Evolutionary conservation across 371 early-diverging fungal genomes (phyloP), one percentile per base, ranked within the genome.

Genomic region (Lichtheimia corymbifera): DNA sequence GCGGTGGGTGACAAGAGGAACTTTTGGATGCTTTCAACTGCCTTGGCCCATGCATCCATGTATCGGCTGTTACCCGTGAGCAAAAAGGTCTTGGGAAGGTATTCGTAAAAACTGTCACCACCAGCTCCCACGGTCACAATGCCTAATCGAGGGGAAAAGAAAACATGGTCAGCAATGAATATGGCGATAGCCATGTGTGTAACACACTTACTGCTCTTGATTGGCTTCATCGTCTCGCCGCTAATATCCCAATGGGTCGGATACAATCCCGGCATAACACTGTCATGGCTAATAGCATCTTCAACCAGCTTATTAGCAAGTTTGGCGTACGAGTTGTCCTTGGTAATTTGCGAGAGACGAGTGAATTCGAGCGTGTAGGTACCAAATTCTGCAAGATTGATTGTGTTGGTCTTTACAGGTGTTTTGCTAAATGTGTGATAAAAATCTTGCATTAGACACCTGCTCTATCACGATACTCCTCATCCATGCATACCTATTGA

Each of bases 51-150:
- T 61, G 62, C 74, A 58, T 62, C 77, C 30, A 66, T 43, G 55
- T 66, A 63, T 41, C 76, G 64, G 45, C 82, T 74, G 59, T 79
- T 70, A 59, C 71, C 75, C 65, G 83, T 55, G 6, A 81, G 40
- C 14, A 91, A 67, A 76, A 85, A 85, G 42, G 85, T 78, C 63
- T 93, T 91, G 27, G 88, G 71, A 53, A 90, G 70, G 61, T 91
- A 93, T 69, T 92, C 88, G 72, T 97, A 97, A 70, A 92, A 97
- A 62, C 92, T 92, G 65, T 97, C 97, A 1, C 93, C 91, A 3
- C 85, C 83, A 1, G 76, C 76, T 11, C 84, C 84, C 15, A 78
- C 77, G 47, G 79, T 80, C 64, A 90, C 58, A 35, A 71, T 67
- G 65, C 66, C 69, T 71, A 49, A 17, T 17, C 1, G 24, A n/a